Evolutionary conservation across 2,329 filamentous ascomycete genomes (phyloP).

Genomic region (Chaetomiaceae sp.): DNA sequence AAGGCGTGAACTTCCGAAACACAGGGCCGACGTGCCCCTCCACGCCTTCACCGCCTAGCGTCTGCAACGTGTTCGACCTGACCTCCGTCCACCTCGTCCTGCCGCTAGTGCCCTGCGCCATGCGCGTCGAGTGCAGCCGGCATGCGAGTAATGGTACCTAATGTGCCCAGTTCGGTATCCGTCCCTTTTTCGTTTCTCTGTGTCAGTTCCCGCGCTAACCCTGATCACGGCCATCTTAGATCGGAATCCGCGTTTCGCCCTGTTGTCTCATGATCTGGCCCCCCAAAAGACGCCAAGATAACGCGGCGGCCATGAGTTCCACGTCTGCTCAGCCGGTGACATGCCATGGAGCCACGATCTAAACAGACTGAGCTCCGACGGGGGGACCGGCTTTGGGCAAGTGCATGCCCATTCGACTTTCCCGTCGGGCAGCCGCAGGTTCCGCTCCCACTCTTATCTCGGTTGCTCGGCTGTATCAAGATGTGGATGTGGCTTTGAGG

Average conservation of each 20-base stretch:
- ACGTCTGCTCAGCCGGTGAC: too few species aligned
- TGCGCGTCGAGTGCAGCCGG: not conserved
- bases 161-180: not conserved
- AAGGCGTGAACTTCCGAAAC: not conserved
- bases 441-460: too few species aligned
- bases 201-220: not conserved
- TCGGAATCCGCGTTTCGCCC: not conserved
- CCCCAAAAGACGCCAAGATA: too few species aligned
- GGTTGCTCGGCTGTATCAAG: too few species aligned
- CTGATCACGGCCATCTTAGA: constrained; percentile 1
- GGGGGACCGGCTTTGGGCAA: too few species aligned
- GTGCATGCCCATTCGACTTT: too few species aligned
- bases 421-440: too few species aligned
- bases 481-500: too few species aligned
- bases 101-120: not conserved
- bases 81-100: not conserved
- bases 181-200: not conserved
- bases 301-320: too few species aligned
- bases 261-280: not conserved
- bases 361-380: too few species aligned
- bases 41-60: constrained; percentile 6
- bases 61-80: constrained; percentile 5
- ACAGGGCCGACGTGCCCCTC: not conserved
- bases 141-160: constrained; percentile 1
- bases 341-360: too few species aligned